Conservation (phyloP, 1,284 basidiomycete species). For the Ustilago hordei region DNA sequence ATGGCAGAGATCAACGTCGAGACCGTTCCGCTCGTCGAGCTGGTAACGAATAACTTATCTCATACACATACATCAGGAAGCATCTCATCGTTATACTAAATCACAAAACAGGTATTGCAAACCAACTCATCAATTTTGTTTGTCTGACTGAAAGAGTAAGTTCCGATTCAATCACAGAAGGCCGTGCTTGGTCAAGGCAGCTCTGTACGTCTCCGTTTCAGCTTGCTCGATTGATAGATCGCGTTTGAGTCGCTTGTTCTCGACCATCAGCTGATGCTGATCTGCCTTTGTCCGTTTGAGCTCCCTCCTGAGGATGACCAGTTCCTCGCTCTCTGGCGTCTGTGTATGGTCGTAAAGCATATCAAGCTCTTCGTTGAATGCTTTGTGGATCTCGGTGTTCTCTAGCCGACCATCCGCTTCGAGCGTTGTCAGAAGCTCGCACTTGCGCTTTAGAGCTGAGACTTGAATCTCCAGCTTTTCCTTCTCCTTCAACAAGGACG, state of each 20-base stretch:
- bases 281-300: constrained; percentile 54
- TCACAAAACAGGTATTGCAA: not conserved
- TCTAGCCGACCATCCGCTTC: constrained; percentile 66
- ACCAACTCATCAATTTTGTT: not conserved
- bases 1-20: constrained; percentile 26
- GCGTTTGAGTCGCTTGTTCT: constrained; percentile 48
- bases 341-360: constrained; percentile 64
- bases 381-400: constrained; percentile 67
- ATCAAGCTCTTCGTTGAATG: constrained; percentile 68
- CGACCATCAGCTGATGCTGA: constrained; percentile 42
- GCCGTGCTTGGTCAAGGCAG: constrained; percentile 34
- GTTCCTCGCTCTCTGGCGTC: constrained; percentile 55
- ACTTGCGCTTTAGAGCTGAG: constrained; percentile 53
- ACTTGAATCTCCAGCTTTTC: constrained; percentile 45
- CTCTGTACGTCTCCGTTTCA: constrained; percentile 23
- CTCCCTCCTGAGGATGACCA: constrained; percentile 48
- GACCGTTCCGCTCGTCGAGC: constrained; percentile 38
- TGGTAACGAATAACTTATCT: constrained; percentile 21
- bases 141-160: not conserved
- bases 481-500: constrained; percentile 15
- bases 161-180: constrained; percentile 18
- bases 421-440: constrained; percentile 58
- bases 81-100: not conserved
- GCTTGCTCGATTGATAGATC: constrained; percentile 40
- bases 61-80: not conserved